Evolutionary conservation across 225 moss, liverwort and hornwort species (phyloP).

Genomic region (Physcomitrium patens): DNA sequence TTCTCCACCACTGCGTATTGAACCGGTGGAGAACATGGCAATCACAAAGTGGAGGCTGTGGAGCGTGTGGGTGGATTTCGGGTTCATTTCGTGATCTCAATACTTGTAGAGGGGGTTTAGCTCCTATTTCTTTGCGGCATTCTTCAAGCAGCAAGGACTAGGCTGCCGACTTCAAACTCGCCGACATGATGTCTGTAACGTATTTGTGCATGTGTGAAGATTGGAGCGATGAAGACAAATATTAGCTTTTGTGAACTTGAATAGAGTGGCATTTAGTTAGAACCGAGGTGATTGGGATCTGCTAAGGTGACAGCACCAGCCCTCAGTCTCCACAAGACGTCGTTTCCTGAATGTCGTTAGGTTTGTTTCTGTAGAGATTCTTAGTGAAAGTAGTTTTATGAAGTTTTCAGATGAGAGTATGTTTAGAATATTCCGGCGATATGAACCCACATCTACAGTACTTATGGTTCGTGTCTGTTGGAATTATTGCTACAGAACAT

Average conservation of each 20-base stretch:
- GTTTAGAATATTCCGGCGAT: neutral
- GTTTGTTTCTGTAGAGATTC: neutral
- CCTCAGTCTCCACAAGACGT: constrained; percentile 26
- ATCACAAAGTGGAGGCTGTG: constrained; percentile 4
- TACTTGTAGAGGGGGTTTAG: constrained; percentile 1
- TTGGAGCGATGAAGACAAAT: neutral
- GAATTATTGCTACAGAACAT: constrained; percentile 5
- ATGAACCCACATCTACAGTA: neutral
- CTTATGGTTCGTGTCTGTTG: neutral
- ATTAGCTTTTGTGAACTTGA: neutral
- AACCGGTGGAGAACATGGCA: constrained; percentile 13
- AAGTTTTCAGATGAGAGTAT: neutral
- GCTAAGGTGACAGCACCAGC: constrained; percentile 63
- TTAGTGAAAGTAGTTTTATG: constrained; percentile 15
- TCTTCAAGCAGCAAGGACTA: neutral
- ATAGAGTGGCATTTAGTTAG: constrained; percentile 16
- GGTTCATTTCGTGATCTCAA: constrained; percentile 17
- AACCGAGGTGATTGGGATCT: constrained; percentile 33
- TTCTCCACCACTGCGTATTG: neutral
- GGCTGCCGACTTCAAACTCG: neutral
- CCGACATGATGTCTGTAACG: constrained; percentile 1
- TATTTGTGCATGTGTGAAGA: neutral
- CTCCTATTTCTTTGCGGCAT: neutral
- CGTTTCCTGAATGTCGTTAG: neutral
- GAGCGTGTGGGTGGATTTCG: constrained; percentile 10